Evolutionary conservation across 768 basidiomycete species (phyloP), one percentile per base, ranked within the genome.

Genomic region (Phylloporus arenicola): DNA sequence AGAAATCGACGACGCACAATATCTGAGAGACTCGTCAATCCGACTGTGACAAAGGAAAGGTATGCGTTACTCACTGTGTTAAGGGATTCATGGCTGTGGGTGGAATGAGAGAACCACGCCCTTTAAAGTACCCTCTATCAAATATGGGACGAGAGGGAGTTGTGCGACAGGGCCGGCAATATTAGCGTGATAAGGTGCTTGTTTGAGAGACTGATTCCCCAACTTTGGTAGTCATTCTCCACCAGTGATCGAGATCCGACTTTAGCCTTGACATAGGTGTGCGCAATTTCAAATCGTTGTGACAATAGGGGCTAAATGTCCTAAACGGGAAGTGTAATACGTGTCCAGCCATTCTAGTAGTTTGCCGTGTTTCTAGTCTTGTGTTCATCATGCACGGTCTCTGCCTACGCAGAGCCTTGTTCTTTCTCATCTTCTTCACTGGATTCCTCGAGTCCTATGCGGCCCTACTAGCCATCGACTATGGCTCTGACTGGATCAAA

Each of bases 401-500:
- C 52, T 65, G 61, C 40, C 31, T 69, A 19, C 43, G 63, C 48
- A 67, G 63, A 55, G 63, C 46, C 13, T 9, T 69, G 22, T 62
- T 59, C 8, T 34, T 68, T 25, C 44, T 66, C 31, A 12, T 60
- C 16, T 41, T 68, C 30, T 43, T 69, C 45, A n/a, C 57, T 19
- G 55, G 37, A 13, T 19, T 62, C 34, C 46, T 66, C 47, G 51
- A 66, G 40, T 63, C 72, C n/a, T 69, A 79, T 37, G 88, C 85
- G 19, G 82, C 93, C 3, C 80, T 98, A 12, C 80, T 99, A 43
- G 94, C 94, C 17, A 90, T 99, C 63, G 96, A 99, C 82, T 97
- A 96, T 80, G 96, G 96, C 64, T 81, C 90, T 16, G 96, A 98
- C 71, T 94, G 85, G 80, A 97, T 94, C 63, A 99, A 97, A 70